phyloP scores from a whole-genome alignment of 192 early-diverging fungal genomes.

The Linnemannia elongata region DNA sequence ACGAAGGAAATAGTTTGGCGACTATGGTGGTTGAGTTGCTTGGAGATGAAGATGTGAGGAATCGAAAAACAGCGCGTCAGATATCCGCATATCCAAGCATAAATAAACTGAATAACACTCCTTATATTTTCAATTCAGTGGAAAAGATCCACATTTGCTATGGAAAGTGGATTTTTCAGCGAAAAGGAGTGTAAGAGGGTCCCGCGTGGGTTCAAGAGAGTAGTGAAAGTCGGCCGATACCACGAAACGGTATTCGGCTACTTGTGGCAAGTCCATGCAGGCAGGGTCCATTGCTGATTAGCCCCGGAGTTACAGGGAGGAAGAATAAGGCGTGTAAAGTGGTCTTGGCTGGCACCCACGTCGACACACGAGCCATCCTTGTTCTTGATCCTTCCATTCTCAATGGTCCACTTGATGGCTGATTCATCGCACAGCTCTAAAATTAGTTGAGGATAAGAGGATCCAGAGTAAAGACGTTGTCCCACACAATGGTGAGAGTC shows the following conservation, averaged over 20 bases:
- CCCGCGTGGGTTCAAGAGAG: conserved; percentile 1
- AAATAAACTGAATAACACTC: too few species aligned
- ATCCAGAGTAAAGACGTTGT: conserved; percentile 1
- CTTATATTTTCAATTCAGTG: too few species aligned
- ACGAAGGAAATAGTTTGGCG: too few species aligned
- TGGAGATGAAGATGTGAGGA: too few species aligned
- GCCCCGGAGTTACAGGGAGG: conserved; percentile 4
- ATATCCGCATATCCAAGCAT: too few species aligned
- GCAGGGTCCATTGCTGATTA: conserved; percentile 1
- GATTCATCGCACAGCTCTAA: neutral
- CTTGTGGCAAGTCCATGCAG: conserved; percentile 2
- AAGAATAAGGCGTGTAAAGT: conserved; percentile 8
- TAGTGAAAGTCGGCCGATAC: neutral
- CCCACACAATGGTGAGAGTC: conserved; percentile 3
- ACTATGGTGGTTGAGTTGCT: too few species aligned
- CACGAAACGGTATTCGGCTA: neutral
- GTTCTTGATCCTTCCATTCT: conserved; percentile 1
- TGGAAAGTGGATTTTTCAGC: too few species aligned
- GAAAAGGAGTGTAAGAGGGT: too few species aligned
- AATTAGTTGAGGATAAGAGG: conserved; percentile 4
- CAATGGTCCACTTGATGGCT: conserved; percentile 7
- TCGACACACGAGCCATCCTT: neutral
- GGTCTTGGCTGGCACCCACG: conserved; percentile 4
- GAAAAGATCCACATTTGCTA: too few species aligned
- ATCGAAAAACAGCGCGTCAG: too few species aligned